phyloP scores from a whole-genome alignment of 306 rosid genomes.

The Rosa chinensis region DNA sequence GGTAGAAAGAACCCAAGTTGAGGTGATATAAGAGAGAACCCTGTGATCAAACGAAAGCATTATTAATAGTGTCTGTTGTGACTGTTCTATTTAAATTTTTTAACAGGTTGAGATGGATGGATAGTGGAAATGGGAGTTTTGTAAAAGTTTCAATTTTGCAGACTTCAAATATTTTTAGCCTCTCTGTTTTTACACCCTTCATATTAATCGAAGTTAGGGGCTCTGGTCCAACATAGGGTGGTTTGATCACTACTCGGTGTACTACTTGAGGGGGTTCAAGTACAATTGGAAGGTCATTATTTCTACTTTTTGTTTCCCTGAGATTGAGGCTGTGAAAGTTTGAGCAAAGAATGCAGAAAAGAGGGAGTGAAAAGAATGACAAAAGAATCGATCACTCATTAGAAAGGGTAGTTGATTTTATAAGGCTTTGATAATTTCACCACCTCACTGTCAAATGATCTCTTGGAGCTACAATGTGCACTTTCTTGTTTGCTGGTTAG shows the following conservation, averaged over 20 bases:
- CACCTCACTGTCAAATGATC: no score
- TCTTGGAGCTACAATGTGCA: no score
- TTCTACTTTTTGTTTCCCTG: not conserved
- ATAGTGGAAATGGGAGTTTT: not conserved
- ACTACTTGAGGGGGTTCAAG: not conserved
- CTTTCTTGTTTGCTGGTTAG: no score
- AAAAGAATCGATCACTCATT: no score
- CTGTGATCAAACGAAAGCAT: not conserved
- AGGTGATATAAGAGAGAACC: not conserved
- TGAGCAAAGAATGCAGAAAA: not conserved
- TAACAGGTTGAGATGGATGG: not conserved
- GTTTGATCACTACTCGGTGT: not conserved
- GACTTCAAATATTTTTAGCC: not conserved
- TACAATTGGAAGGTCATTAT: not conserved
- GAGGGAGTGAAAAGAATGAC: not conserved
- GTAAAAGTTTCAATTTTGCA: not conserved
- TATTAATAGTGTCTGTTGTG: not conserved
- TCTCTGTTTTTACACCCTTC: constrained; percentile 1
- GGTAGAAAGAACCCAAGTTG: constrained; percentile 37
- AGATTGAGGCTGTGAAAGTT: not conserved
- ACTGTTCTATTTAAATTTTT: not conserved
- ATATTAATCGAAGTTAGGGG: not conserved
- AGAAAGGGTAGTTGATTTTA: no score
- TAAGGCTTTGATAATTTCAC: no score
- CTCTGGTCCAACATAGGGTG: not conserved